A percentile compares a stretch with the other conserved stretches of the same genome.
Evolutionary conservation across 805 yeast genomes (phyloP).

Genomic region (Scheffersomyces ergatensis): DNA sequence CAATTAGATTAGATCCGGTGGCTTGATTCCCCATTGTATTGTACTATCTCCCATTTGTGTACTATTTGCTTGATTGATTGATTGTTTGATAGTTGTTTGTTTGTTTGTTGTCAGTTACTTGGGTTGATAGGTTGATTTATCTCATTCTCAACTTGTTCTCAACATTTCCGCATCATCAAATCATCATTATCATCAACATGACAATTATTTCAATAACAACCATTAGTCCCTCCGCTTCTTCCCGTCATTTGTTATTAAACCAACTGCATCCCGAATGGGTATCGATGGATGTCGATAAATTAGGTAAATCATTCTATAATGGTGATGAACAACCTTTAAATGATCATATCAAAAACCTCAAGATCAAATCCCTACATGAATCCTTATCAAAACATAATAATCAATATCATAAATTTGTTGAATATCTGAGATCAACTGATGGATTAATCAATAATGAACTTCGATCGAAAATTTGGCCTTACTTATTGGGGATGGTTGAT

Average conservation of each 20-base stretch:
- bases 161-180: too few relatives aligned
- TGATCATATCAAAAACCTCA: conserved; percentile 35
- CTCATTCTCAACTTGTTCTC: too few relatives aligned
- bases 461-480: conserved; percentile 52
- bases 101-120: too few relatives aligned
- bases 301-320: conserved; percentile 46
- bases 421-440: conserved; percentile 41
- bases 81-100: too few relatives aligned
- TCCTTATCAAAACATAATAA: conserved; percentile 8
- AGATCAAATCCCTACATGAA: conserved; percentile 34
- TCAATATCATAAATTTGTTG: conserved; percentile 20
- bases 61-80: too few relatives aligned
- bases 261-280: conserved; percentile 44
- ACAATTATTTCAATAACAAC: too few relatives aligned
- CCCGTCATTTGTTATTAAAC: neutral
- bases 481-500: conserved; percentile 32
- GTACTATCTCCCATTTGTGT: too few relatives aligned
- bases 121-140: too few relatives aligned
- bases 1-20: too few relatives aligned
- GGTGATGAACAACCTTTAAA: conserved; percentile 37
- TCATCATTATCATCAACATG: too few relatives aligned
- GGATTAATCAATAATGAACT: conserved; percentile 45
- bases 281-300: conserved; percentile 45
- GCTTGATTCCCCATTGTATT: too few relatives aligned
- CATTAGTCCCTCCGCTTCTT: neutral